These are phyloP conservation scores for Debaryomyces sp. DNA, from an alignment of 1,139 yeast species.

Conservation along the genomic window DNA sequence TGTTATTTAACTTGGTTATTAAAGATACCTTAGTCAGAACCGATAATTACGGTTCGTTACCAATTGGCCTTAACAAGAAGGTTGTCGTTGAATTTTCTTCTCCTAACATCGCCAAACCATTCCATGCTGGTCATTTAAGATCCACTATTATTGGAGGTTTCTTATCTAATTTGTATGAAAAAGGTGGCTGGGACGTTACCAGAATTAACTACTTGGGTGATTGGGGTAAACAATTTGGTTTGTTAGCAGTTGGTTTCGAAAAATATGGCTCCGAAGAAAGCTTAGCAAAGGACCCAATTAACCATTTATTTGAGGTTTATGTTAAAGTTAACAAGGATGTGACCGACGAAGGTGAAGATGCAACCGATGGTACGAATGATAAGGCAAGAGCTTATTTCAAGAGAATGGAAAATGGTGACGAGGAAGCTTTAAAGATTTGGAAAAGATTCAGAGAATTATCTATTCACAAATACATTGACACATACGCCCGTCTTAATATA, in stretches of 20 bases:
- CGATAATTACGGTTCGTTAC: conserved; percentile 69
- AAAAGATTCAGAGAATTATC: conserved; percentile 85
- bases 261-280: conserved; percentile 81
- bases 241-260: conserved; percentile 89
- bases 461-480: conserved; percentile 80
- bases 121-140: conserved; percentile 99
- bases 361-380: conserved; percentile 68
- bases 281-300: conserved; percentile 79
- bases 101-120: conserved; percentile 98
- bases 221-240: conserved; percentile 99
- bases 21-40: conserved; percentile 69
- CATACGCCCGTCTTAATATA: conserved; percentile 92
- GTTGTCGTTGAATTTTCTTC: conserved; percentile 89
- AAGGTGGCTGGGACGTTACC: conserved; percentile 85
- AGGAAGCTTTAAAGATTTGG: conserved; percentile 79
- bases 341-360: conserved; percentile 69
- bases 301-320: conserved; percentile 93
- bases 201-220: conserved; percentile 96
- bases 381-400: conserved; percentile 87
- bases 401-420: conserved; percentile 93
- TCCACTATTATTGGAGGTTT: conserved; percentile 99
- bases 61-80: conserved; percentile 74
- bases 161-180: conserved; percentile 85
- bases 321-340: conserved; percentile 85
- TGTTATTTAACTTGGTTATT: conserved; percentile 69